These are phyloP conservation scores for Daldinia decipiens DNA, from an alignment of 495 filamentous ascomycete genomes.

Conservation along the genomic window DNA sequence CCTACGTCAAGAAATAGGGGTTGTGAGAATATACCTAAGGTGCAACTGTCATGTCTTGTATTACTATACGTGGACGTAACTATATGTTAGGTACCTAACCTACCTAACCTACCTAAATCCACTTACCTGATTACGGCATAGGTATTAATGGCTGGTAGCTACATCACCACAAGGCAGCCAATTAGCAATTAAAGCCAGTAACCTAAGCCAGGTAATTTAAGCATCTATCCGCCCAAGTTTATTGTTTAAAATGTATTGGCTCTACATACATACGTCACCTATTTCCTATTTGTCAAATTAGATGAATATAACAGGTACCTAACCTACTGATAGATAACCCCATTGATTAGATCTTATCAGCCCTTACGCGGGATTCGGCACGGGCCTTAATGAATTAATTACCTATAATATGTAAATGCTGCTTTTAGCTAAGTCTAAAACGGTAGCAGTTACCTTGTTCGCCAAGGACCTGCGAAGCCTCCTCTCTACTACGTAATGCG, in stretches of 20 bases:
- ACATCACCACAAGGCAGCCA: not conserved
- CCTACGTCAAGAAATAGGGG: too few relatives aligned
- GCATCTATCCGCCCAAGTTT: not conserved
- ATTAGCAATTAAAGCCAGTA: not conserved
- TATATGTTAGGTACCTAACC: too few relatives aligned
- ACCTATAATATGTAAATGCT: not conserved
- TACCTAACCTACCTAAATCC: too few relatives aligned
- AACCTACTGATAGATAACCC: not conserved
- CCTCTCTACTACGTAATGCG: slow-evolving; percentile 20
- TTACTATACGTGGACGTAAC: not conserved
- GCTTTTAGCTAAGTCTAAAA: slow-evolving; percentile 15
- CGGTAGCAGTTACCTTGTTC: slow-evolving; percentile 17
- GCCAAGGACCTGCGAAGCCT: slow-evolving; percentile 20
- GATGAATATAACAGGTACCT: too few relatives aligned
- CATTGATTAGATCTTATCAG: slow-evolving; percentile 1
- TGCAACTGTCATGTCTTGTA: not conserved
- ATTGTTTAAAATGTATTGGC: not conserved
- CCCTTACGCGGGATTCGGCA: not conserved
- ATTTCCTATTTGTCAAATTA: not conserved
- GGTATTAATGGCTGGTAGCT: too few relatives aligned
- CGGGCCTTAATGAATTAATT: not conserved
- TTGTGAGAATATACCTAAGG: too few relatives aligned
- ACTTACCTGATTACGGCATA: too few relatives aligned
- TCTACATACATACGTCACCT: not conserved
- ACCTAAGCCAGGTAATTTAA: not conserved